Conservation (phyloP, 495 filamentous ascomycete species). For the Aspergillus diversus region DNA sequence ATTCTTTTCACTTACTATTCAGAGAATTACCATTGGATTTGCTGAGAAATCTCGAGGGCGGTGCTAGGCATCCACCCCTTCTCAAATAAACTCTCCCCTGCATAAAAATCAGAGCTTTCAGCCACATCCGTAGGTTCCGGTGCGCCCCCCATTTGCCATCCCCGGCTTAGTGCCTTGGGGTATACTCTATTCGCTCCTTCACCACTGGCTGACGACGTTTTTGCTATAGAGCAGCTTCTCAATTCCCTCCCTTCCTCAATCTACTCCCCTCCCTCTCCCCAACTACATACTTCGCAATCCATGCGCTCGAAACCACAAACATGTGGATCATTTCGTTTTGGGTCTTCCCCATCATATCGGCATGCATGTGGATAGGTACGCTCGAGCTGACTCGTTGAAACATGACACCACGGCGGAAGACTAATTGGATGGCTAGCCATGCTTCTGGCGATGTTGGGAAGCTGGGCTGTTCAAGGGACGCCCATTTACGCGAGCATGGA, state of each 20-base stretch:
- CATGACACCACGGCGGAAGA: neutral
- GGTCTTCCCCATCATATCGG: constrained; percentile 81
- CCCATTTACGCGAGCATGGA: constrained; percentile 70
- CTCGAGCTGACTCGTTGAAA: constrained; percentile 17
- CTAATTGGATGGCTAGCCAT: constrained; percentile 47
- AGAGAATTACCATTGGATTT: too few relatives aligned
- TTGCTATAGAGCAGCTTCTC: neutral
- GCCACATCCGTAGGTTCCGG: constrained; percentile 22
- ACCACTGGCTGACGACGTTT: neutral
- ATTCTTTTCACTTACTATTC: too few relatives aligned
- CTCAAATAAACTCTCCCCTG: too few relatives aligned
- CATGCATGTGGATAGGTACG: constrained; percentile 77
- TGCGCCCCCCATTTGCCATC: constrained; percentile 3
- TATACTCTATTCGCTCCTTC: neutral
- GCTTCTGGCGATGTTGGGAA: constrained; percentile 68
- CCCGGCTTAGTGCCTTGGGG: constrained; percentile 1
- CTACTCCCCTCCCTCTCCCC: neutral
- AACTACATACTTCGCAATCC: neutral
- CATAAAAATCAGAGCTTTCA: neutral
- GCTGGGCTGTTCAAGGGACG: constrained; percentile 66
- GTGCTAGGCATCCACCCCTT: too few relatives aligned
- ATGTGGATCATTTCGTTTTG: constrained; percentile 64
- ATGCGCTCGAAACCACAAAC: constrained; percentile 8
- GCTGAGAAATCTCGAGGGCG: too few relatives aligned
- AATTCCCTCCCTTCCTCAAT: neutral